Percentiles rank a stretch among this genome's conserved stretches.
Evolutionary conservation across 2,329 filamentous ascomycete genomes (phyloP).

Genomic region (Xylariales sp.): DNA sequence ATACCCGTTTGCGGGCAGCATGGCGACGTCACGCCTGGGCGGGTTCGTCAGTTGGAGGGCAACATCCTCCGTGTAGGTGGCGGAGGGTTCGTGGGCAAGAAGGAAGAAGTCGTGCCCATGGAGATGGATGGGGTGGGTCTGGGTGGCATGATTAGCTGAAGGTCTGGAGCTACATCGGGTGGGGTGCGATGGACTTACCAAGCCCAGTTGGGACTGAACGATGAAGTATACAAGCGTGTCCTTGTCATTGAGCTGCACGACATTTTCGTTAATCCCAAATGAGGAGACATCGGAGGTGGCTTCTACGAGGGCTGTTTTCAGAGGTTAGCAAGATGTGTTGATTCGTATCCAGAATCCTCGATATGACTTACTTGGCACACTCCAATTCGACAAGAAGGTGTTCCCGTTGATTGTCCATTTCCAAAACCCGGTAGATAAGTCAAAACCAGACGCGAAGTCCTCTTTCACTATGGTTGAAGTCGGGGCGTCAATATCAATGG

Average conservation of each 20-base stretch:
- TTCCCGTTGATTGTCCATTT: slow-evolving; percentile 45
- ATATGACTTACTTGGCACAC: slow-evolving; percentile 33
- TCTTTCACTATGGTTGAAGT: slow-evolving; percentile 19
- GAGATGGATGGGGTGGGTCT: slow-evolving; percentile 35
- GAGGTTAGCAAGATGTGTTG: slow-evolving; percentile 19
- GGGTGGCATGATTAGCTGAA: not conserved
- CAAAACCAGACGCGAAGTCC: slow-evolving; percentile 22
- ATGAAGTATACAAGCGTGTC: slow-evolving; percentile 31
- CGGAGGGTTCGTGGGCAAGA: slow-evolving; percentile 19
- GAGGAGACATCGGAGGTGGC: slow-evolving; percentile 18
- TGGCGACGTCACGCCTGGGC: slow-evolving; percentile 39
- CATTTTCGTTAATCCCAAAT: slow-evolving; percentile 23
- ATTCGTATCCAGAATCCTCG: slow-evolving; percentile 13
- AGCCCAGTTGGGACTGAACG: slow-evolving; percentile 21
- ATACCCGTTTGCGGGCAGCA: slow-evolving; percentile 36
- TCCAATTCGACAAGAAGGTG: slow-evolving; percentile 43
- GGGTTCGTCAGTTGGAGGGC: slow-evolving; percentile 34
- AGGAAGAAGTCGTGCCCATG: slow-evolving; percentile 28
- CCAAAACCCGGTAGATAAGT: slow-evolving; percentile 28
- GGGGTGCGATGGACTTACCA: too few relatives aligned
- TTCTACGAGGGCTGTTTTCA: slow-evolving; percentile 31
- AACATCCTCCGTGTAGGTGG: slow-evolving; percentile 15
- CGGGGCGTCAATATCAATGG: slow-evolving; percentile 25
- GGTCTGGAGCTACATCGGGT: too few relatives aligned
- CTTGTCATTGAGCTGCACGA: slow-evolving; percentile 23